A percentile compares a stretch with the other conserved stretches of the same genome.
phyloP scores from a whole-genome alignment of 2,329 filamentous ascomycete genomes.

The Cryphonectria parasitica region DNA sequence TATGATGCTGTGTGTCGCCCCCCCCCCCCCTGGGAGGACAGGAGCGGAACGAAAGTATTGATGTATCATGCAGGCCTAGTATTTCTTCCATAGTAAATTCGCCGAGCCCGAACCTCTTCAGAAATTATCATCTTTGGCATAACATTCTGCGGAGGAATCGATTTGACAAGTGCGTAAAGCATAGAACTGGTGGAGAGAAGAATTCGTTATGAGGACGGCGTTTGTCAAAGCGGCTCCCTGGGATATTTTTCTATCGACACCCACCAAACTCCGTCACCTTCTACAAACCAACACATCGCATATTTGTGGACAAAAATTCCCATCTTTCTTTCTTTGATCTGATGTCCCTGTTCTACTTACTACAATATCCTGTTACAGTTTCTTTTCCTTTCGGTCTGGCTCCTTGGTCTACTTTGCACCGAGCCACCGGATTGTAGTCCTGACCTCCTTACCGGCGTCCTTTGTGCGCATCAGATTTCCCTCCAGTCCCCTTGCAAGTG shows the following conservation, averaged over 20 bases:
- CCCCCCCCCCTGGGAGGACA: too few species aligned
- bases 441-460: slow-evolving; percentile 13
- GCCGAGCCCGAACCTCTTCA: too few species aligned
- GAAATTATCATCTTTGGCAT: too few species aligned
- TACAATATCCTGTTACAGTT: too few species aligned
- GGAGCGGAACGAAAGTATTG: too few species aligned
- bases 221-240: not conserved
- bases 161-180: not conserved
- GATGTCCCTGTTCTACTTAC: not conserved
- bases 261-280: not conserved
- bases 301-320: not conserved
- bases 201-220: not conserved
- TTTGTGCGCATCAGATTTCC: slow-evolving; percentile 1
- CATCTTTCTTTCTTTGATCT: not conserved
- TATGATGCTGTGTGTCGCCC: too few species aligned
- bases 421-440: slow-evolving; percentile 21
- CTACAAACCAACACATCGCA: not conserved
- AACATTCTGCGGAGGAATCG: not conserved
- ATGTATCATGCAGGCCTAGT: too few species aligned
- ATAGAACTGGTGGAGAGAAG: not conserved
- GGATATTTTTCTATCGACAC: not conserved
- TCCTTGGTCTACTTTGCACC: not conserved
- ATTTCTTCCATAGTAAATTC: too few species aligned
- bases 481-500: slow-evolving; percentile 24
- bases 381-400: not conserved